phyloP scores from a whole-genome alignment of 208 protist species.

The Polymyxa betae region DNA sequence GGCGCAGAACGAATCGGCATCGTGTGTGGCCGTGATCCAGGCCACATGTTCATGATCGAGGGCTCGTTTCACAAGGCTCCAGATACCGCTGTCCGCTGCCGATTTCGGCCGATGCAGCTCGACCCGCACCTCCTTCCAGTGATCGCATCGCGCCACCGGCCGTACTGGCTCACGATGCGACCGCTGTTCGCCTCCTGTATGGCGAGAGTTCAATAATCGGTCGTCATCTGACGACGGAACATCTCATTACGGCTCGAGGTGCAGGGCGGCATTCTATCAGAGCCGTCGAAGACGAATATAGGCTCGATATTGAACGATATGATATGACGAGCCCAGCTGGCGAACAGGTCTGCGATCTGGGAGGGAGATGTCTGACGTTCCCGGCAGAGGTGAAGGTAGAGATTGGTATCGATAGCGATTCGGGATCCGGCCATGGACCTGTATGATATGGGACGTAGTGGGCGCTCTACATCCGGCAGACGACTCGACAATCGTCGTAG shows the following conservation, averaged over 20 bases:
- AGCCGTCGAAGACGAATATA: constrained; percentile 38
- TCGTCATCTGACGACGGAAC: background rate
- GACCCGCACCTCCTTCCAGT: background rate
- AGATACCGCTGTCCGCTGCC: background rate
- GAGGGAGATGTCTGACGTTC: background rate
- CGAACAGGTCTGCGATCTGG: background rate
- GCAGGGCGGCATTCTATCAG: background rate
- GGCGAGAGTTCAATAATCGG: too few relatives aligned
- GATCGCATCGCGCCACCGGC: background rate
- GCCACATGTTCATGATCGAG: constrained; percentile 22
- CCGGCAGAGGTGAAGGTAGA: background rate
- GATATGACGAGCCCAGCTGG: background rate
- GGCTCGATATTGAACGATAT: constrained; percentile 42
- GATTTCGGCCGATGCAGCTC: background rate
- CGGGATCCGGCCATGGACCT: background rate
- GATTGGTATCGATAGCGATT: constrained; percentile 28
- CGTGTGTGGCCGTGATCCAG: background rate
- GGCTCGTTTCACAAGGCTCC: background rate
- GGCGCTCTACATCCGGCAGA: background rate
- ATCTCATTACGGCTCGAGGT: background rate
- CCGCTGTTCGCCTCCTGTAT: background rate
- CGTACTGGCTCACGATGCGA: background rate
- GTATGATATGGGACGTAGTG: background rate
- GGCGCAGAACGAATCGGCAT: constrained; percentile 20
- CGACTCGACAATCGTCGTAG: background rate